Evolutionary conservation across 441 rosid species (phyloP).

Genomic region (Populus hybrid): DNA sequence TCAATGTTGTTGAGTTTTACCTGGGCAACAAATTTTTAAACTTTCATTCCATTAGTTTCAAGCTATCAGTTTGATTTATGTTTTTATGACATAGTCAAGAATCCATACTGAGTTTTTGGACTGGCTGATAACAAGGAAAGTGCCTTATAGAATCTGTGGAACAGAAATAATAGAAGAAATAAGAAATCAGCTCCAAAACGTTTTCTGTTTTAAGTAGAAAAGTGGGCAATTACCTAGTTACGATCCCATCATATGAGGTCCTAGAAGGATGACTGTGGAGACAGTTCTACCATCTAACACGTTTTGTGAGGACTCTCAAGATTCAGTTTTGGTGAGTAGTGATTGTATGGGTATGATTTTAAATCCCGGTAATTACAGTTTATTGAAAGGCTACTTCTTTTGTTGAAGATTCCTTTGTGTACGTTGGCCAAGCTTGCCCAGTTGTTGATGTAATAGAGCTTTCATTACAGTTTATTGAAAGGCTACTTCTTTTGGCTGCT

Average conservation of each 20-base stretch:
- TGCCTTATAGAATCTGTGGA: background rate
- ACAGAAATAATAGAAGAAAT: background rate
- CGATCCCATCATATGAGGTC: background rate
- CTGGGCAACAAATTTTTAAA: background rate
- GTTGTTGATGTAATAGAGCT: too few species aligned
- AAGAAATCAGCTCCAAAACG: background rate
- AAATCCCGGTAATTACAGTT: too few species aligned
- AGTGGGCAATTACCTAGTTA: background rate
- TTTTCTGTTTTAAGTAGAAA: background rate
- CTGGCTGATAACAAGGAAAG: background rate
- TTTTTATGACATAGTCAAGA: background rate
- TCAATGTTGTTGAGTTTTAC: background rate
- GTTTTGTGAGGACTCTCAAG: too few species aligned
- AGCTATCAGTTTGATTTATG: background rate
- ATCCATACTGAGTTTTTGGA: background rate
- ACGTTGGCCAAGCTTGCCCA: too few species aligned
- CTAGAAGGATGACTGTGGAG: too few species aligned
- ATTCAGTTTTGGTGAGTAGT: too few species aligned
- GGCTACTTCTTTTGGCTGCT: too few species aligned
- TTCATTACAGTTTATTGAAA: too few species aligned
- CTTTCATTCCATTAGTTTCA: background rate
- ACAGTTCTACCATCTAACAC: too few species aligned
- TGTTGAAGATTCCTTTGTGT: too few species aligned
- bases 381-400: too few species aligned
- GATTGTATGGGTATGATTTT: too few species aligned